Evolutionary conservation across 768 basidiomycete genomes (phyloP), one percentile per base, ranked within the genome.

Genomic region (Dioszegia aurantiaca): DNA sequence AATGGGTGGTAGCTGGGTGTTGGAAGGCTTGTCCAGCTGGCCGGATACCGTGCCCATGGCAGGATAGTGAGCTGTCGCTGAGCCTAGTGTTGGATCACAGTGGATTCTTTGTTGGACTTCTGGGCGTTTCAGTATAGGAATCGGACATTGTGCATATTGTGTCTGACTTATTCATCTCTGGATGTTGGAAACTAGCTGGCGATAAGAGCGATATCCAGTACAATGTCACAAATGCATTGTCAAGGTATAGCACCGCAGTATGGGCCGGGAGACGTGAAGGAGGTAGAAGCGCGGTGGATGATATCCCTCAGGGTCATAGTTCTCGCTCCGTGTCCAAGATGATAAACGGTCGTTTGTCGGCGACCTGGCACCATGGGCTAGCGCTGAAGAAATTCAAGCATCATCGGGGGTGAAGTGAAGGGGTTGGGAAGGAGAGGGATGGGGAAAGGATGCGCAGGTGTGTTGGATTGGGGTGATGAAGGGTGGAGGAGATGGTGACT

Each of bases 311-410:
- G 70, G 61, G 42, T 49, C 33, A 39, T 62, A 39, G 59, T 60
- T 69, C 28, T 72, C 70, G 70, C 70, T 72, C 65, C 70, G 26
- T 36, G 61, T 63, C 24, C 48, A 42, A 39, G 60, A 62, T 48
- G 60, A 61, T 67, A 45, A 47, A 60, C 58, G 57, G 60, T 56
- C 62, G 58, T 39, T 65, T 60, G 62, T 59, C 63, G 45, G 56
- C 58, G 60, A 60, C 62, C 64, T 64, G 65, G 48, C 58, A 58
- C 62, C 56, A 44, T 37, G 54, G 48, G 62, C 70, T 72, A 67
- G 70, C 70, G 70, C 59, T 72, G 70, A 72, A 72, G 70, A 72
- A 72, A 72, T 72, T 72, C 70, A 63, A 67, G 61, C 70, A 72
- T 72, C 70, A 72, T 61, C n/a, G 70, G 68, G 70, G 49, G 21